Conservation (phyloP, 1,139 yeast species). For the Arxiozyma bovina region DNA sequence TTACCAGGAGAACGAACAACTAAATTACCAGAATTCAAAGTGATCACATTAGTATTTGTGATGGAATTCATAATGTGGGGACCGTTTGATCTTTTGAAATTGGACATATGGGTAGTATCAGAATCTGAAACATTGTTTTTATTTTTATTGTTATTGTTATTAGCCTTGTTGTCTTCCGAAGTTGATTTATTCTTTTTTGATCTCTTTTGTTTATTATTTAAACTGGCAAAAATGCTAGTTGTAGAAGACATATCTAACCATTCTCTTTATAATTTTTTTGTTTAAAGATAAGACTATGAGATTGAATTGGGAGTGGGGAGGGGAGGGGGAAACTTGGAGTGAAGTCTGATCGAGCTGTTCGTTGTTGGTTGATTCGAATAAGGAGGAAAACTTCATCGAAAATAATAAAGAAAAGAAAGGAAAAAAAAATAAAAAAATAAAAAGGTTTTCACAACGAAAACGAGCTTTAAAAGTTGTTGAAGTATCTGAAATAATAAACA, state of each 20-base stretch:
- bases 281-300: neutral
- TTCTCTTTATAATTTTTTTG: too few species aligned
- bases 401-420: too few species aligned
- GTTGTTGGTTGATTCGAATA: neutral
- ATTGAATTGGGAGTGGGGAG: neutral
- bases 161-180: neutral
- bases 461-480: neutral
- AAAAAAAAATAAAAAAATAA: too few species aligned
- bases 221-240: neutral
- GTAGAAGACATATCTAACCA: neutral
- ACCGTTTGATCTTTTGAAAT: constrained; percentile 3
- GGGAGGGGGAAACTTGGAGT: neutral
- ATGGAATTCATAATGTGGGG: constrained; percentile 15
- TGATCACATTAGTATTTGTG: constrained; percentile 15
- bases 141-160: too few species aligned
- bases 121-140: neutral
- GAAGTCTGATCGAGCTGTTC: too few species aligned
- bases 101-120: constrained; percentile 4
- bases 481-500: too few species aligned
- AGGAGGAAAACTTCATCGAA: neutral
- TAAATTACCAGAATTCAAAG: constrained; percentile 18
- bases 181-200: neutral
- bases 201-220: neutral
- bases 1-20: constrained; percentile 14
- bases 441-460: neutral